Base-by-base conservation (phyloP, 305 asterid genomes). In the Fraxinus greggii region DNA sequence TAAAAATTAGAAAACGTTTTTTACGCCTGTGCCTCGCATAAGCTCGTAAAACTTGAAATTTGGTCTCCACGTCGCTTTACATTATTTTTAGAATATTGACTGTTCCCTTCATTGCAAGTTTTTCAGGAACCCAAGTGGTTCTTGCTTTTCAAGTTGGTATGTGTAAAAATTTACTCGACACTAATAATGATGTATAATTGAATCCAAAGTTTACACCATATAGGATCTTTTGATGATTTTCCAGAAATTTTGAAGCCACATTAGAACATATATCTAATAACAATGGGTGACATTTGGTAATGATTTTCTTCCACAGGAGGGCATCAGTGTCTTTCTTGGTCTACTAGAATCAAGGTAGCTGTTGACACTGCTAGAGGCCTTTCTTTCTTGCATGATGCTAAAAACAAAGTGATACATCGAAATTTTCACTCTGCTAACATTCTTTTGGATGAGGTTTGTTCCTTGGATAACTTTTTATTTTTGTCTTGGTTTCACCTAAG, bases 401-500 rank as follows among this genome's bases (percentile, higher is more conserved):
- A 80, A 42, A 42, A 3, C 15, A 80, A 80, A 32, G 70, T 85
- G 45, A 81, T 85, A 51, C 85, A 83, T 42, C 75, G 85, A 32
- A 59, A 42, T 76, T 19, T 85, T 48, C 26, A 31, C 15, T 17
- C 82, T 26, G 13, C 33, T 35, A 12, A 75, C 65, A 79, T 87
- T 76, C 85, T 83, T 70, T 63, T 87, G 65, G 90, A 85, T 48
- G 77, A 29, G 84, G 88, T 87, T 72, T 48, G 84, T 26, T 36
- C 26, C 9, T 12, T 15, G 2, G 6, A 29, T 40, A 1, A 17
- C 2, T n/a, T 54, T n/a, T 54, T 2, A 0, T 13, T 17, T 54
- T n/a, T 54, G 8, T 19, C n/a, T 1, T 54, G 26, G 8, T 56
- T 56, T 19, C 65, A n/a, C 26, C 65, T 1, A 56, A 29, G 10